Evolutionary conservation across 352 stramenopile genomes (phyloP), one percentile per base, ranked within the genome.

Genomic region (Globisporangium rhizosaccharum): DNA sequence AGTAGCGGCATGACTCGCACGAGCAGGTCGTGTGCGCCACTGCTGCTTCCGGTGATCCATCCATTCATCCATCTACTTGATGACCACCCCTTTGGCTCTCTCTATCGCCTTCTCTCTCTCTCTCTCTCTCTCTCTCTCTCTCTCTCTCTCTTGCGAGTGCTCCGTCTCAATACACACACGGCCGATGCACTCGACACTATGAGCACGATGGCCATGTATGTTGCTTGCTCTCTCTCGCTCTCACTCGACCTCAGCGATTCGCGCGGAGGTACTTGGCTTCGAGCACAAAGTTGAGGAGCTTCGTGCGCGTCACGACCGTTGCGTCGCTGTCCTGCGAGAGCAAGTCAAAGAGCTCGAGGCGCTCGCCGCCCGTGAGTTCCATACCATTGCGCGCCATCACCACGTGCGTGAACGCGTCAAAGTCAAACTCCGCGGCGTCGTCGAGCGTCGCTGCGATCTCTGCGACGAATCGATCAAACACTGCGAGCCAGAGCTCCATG

Each of bases 291-390:
- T 44, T 8, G 12, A 70, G 23, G 15, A 73, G 4, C 48, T 62
- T 64, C 39, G 68, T 72, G 10, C 61, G 72, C 0, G 66, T 49
- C 12, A 79, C 56, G 11, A 73, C 30, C 3, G 33, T 66, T 48
- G 67, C 65, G 25, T 77, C 67, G 17, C 71, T 62, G 3, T 87
- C 73, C 7, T 58, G 61, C 12, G 67, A 69, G 26, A 90, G 54
- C 49, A 75, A 37, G 37, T 87, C 77, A 45, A 85, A 88, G 17
- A 83, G 56, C 58, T 90, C 77, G 25, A 84, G 70, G 7, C 76
- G 47, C 44, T 90, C 75, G 2, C 76, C 75, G 1, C 66, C 78
- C 0, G 73, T 85, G 39, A 90, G 67, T 20, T 88, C 77, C 41
- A 87, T 39, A 4, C 45, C 68, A 20, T 72, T 82, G 2, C 53